Evolutionary conservation across 2,329 filamentous ascomycete genomes (phyloP), one percentile per base, ranked within the genome.

Genomic region (Pseudogymnoascus sp.): DNA sequence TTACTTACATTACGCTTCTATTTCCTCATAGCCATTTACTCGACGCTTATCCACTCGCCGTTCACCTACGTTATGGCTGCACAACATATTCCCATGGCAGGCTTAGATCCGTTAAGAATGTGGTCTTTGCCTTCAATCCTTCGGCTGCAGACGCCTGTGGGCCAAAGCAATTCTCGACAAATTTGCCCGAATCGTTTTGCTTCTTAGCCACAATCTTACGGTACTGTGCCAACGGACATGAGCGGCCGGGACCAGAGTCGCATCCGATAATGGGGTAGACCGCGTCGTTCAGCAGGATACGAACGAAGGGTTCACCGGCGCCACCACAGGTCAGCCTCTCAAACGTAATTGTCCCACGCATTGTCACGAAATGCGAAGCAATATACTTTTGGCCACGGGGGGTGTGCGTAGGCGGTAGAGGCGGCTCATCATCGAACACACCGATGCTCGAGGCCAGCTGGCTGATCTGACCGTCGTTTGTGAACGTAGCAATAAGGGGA

Each of bases 401-500:
- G 30, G 80, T 79, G 30, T 72, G 70, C 2, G 76, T 77, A 1
- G 75, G 72, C 0, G 80, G 75, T 0, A 88, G 75, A 2, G 75
- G 69, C 2, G 71, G 66, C 66, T 87, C 78, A 7, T 76, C 73
- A 63, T 87, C 84, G 65, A 85, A 87, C 1, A 87, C 78, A 1
- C 85, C 86, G 14, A 80, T 78, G 5, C 80, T 78, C 1, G 82
- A 79, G 0, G 82, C 78, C 6, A 88, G 74, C 71, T 88, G 80
- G 57, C 80, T 83, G 39, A 88, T 77, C 67, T 88, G 85, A 3
- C 85, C 84, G 66, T 88, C 85, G 63, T 88, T 87, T 37, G 84
- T 74, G 69, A 89, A 89, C 0, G 77, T 77, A 58, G 84, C 79
- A 9, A 87, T 76, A 18, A 89, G 74, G 39, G 78, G 80, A 5